Percentiles rank a stretch among this genome's conserved stretches.
Conservation (phyloP, 306 rosid genomes). For the Amphicarpaea edgeworthii region DNA sequence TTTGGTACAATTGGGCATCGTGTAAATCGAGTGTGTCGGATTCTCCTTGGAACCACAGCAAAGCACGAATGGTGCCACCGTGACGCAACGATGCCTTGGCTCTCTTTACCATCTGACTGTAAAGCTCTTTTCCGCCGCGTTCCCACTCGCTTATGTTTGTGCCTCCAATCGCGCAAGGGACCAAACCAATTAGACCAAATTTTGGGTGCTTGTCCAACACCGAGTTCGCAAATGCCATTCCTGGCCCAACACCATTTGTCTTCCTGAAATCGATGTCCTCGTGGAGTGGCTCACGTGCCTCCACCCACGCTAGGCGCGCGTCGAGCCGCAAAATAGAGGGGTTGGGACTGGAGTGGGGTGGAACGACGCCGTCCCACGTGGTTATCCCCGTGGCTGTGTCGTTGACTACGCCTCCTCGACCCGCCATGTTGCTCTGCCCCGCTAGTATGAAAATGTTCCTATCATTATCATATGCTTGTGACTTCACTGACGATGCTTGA, state of each 20-base stretch:
- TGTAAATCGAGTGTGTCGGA: conserved; percentile 54
- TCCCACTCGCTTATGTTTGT: conserved; percentile 57
- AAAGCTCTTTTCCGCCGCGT: conserved; percentile 56
- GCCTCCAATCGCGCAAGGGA: conserved; percentile 67
- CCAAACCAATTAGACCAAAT: conserved; percentile 56
- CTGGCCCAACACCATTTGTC: conserved; percentile 57
- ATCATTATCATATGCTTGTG: too few species aligned
- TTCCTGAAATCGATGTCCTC: conserved; percentile 53
- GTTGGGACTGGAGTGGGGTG: conserved; percentile 51
- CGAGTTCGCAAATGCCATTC: conserved; percentile 51
- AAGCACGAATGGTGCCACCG: conserved; percentile 56
- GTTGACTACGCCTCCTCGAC: conserved; percentile 73
- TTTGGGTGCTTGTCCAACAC: conserved; percentile 34
- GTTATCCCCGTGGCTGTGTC: conserved; percentile 40
- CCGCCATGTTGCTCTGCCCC: conserved; percentile 99
- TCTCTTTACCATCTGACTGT: conserved; percentile 65
- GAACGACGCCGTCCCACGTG: conserved; percentile 79
- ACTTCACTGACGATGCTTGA: conserved; percentile 22
- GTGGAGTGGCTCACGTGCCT: conserved; percentile 83
- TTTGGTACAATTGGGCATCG: conserved; percentile 60
- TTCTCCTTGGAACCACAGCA: conserved; percentile 92
- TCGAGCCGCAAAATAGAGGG: conserved; percentile 57
- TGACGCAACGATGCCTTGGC: conserved; percentile 53
- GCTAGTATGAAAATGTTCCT: conserved; percentile 72
- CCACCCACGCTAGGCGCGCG: conserved; percentile 66